phyloP scores from a whole-genome alignment of 2,329 filamentous ascomycete genomes.

The Epichloe sp. region DNA sequence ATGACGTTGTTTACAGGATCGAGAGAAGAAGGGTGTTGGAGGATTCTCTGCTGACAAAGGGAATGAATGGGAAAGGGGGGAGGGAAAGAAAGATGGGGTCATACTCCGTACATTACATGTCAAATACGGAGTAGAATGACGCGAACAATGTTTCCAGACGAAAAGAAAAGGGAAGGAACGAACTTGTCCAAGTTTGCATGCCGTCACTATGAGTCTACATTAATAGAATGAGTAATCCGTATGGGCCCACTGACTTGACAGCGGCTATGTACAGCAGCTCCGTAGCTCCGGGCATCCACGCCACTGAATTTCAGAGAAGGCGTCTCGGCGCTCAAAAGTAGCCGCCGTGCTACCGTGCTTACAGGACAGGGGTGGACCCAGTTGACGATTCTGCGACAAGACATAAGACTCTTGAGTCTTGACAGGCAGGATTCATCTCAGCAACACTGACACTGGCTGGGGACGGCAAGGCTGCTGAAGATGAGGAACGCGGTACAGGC shows the following conservation, averaged over 20 bases:
- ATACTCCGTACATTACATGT: not conserved
- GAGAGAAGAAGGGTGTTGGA: not conserved
- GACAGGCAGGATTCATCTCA: not conserved
- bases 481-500: slow-evolving; percentile 9
- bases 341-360: not conserved
- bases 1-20: not conserved
- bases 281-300: not conserved
- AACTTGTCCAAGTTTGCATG: not conserved
- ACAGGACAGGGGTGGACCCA: too few species aligned
- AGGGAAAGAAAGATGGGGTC: not conserved
- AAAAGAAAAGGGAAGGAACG: not conserved
- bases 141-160: not conserved
- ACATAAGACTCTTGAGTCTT: not conserved
- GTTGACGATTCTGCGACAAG: not conserved
- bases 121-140: not conserved
- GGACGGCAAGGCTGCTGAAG: slow-evolving; percentile 9
- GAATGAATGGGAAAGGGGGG: not conserved
- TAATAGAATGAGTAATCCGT: not conserved
- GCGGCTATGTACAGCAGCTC: too few species aligned
- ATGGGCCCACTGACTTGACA: not conserved
- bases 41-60: not conserved
- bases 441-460: slow-evolving; percentile 1
- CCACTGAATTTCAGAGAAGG: too few species aligned
- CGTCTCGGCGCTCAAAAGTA: not conserved
- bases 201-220: not conserved